phyloP scores from a whole-genome alignment of 2,329 filamentous ascomycete genomes.

The Aspergillus brunneoviolaceus region DNA sequence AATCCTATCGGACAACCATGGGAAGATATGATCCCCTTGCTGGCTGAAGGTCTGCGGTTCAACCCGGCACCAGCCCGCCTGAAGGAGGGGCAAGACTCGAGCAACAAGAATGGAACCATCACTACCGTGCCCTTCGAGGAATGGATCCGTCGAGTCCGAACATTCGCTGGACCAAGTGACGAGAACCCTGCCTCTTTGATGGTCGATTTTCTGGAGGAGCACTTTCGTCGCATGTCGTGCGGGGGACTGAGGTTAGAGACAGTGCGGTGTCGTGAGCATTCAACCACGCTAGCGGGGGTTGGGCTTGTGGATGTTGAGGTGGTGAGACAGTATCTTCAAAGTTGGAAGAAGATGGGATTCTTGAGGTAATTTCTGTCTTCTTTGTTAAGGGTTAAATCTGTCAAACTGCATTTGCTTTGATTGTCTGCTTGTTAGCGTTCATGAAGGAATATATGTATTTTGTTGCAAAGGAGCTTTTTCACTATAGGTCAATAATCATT shows the following conservation, averaged over 20 bases:
- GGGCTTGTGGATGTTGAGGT: slow-evolving; percentile 7
- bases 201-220: slow-evolving; percentile 31
- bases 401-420: too few relatives aligned
- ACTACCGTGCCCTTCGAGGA: slow-evolving; percentile 36
- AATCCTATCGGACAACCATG: slow-evolving; percentile 46
- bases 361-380: neutral
- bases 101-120: too few relatives aligned
- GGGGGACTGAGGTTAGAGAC: slow-evolving; percentile 46
- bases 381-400: too few relatives aligned
- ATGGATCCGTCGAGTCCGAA: slow-evolving; percentile 40
- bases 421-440: too few relatives aligned
- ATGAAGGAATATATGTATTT: too few relatives aligned
- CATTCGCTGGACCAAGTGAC: slow-evolving; percentile 13
- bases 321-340: slow-evolving; percentile 1
- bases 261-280: slow-evolving; percentile 37
- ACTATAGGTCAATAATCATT: too few relatives aligned
- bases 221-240: slow-evolving; percentile 47
- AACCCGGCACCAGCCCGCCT: too few relatives aligned
- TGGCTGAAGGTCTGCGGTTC: slow-evolving; percentile 31
- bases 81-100: too few relatives aligned
- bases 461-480: too few relatives aligned
- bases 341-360: slow-evolving; percentile 9
- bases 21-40: slow-evolving; percentile 33
- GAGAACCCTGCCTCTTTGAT: slow-evolving; percentile 33
- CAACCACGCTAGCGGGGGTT: slow-evolving; percentile 12